A percentile compares a stretch with the other conserved stretches of the same genome.
These are phyloP conservation scores for Curvularia lunata DNA, from an alignment of 2,329 filamentous ascomycete species.

Conservation along the genomic window DNA sequence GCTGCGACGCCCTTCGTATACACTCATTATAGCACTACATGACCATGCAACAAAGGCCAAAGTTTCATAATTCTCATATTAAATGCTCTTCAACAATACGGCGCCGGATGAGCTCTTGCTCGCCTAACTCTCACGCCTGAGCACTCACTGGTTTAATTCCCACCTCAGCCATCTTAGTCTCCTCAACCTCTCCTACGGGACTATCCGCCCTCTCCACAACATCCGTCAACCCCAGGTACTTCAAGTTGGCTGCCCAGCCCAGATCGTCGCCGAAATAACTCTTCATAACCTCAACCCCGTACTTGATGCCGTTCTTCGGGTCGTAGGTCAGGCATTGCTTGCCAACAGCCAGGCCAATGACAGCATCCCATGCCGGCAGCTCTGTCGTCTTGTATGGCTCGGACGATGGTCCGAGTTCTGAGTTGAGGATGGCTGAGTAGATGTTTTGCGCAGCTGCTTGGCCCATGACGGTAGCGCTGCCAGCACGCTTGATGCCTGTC, in stretches of 20 bases:
- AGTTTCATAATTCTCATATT: not conserved
- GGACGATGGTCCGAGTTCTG: constrained; percentile 28
- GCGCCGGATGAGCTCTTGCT: constrained; percentile 5
- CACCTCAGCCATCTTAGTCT: constrained; percentile 36
- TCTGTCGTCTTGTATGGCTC: constrained; percentile 30
- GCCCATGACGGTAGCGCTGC: constrained; percentile 76
- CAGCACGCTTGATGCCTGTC: constrained; percentile 81
- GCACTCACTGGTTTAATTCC: constrained; percentile 39
- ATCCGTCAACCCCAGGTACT: constrained; percentile 44
- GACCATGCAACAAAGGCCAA: not conserved
- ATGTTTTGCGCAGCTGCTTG: constrained; percentile 68
- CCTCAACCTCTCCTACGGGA: constrained; percentile 21
- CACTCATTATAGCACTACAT: not conserved
- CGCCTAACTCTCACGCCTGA: constrained; percentile 21
- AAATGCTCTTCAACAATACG: not conserved
- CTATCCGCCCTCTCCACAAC: constrained; percentile 36
- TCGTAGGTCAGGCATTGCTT: constrained; percentile 71
- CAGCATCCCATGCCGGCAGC: constrained; percentile 51
- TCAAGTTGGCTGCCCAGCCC: constrained; percentile 53
- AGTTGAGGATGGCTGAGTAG: constrained; percentile 45
- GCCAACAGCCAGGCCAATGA: constrained; percentile 75
- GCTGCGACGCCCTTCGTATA: too few species aligned
- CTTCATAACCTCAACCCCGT: constrained; percentile 68
- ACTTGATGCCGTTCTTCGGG: constrained; percentile 62
- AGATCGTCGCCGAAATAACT: constrained; percentile 72